A percentile compares a stretch with the other conserved stretches of the same genome.
phyloP scores from a whole-genome alignment of 148 eudicot genomes.

The Fagopyrum homotropicum region DNA sequence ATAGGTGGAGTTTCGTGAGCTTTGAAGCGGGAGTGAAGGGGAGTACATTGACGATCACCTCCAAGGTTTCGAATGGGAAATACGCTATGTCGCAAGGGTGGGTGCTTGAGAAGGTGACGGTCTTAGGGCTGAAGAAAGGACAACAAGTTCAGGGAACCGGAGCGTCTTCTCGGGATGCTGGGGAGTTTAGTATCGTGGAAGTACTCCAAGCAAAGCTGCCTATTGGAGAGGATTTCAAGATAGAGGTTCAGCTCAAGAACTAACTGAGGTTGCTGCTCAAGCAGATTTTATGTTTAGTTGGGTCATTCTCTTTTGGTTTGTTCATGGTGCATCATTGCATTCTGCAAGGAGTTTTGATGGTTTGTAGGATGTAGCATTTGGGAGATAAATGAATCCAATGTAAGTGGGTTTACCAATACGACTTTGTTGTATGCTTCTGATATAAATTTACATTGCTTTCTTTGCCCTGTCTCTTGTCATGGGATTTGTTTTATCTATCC shows the following conservation, averaged over 20 bases:
- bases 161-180: conserved; percentile 8
- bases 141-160: conserved; percentile 8
- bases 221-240: conserved; percentile 1
- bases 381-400: no score
- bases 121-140: conserved; percentile 33
- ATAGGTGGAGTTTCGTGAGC: conserved; percentile 26
- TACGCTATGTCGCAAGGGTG: conserved; percentile 31
- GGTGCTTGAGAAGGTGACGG: conserved; percentile 34
- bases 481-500: no score
- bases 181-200: conserved; percentile 33
- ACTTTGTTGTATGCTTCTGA: no score
- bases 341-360: no score
- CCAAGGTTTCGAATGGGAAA: conserved; percentile 26
- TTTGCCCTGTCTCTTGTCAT: no score
- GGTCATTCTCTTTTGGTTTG: no score
- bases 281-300: no score
- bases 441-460: no score
- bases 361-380: no score
- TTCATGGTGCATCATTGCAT: no score
- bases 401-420: no score
- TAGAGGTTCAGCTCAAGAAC: conserved; percentile 12
- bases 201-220: conserved; percentile 16
- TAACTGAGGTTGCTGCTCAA: no score
- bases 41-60: conserved; percentile 13
- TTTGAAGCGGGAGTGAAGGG: conserved; percentile 17